Percentiles rank a stretch among this genome's conserved stretches.
These are phyloP conservation scores for Oryza nivara DNA, from an alignment of 176 grass and related monocot genomes.

Conservation along the genomic window DNA sequence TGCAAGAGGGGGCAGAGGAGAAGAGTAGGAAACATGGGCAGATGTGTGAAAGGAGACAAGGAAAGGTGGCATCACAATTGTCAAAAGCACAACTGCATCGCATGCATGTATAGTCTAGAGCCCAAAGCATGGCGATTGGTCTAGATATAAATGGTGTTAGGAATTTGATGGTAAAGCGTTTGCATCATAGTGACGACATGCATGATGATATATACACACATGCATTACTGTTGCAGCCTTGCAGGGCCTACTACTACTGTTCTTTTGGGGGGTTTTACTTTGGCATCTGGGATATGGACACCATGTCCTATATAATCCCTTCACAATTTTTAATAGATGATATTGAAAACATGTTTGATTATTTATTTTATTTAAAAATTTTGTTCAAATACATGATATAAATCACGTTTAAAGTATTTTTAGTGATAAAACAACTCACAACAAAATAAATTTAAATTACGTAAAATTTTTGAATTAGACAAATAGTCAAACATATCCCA, in stretches of 20 bases:
- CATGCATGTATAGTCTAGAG: constrained; percentile 21
- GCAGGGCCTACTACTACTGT: neutral
- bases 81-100: constrained; percentile 38
- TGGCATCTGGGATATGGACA: neutral
- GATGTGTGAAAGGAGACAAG: constrained; percentile 1
- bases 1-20: neutral
- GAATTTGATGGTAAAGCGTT: constrained; percentile 1
- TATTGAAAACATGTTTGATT: too few relatives aligned
- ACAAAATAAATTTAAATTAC: too few relatives aligned
- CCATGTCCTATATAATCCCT: neutral
- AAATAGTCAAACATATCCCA: too few relatives aligned
- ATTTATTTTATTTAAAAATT: too few relatives aligned
- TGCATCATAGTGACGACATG: constrained; percentile 43
- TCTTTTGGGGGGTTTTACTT: too few relatives aligned
- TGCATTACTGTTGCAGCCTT: neutral
- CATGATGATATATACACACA: neutral
- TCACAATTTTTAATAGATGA: too few relatives aligned
- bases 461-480: too few relatives aligned
- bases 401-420: too few relatives aligned
- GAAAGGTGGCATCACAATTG: neutral
- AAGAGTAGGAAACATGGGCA: constrained; percentile 28
- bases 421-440: too few relatives aligned
- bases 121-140: neutral
- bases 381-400: too few relatives aligned
- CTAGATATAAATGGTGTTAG: neutral